Base-by-base conservation (phyloP, 768 basidiomycete species). In the Tylopilus sp. region DNA sequence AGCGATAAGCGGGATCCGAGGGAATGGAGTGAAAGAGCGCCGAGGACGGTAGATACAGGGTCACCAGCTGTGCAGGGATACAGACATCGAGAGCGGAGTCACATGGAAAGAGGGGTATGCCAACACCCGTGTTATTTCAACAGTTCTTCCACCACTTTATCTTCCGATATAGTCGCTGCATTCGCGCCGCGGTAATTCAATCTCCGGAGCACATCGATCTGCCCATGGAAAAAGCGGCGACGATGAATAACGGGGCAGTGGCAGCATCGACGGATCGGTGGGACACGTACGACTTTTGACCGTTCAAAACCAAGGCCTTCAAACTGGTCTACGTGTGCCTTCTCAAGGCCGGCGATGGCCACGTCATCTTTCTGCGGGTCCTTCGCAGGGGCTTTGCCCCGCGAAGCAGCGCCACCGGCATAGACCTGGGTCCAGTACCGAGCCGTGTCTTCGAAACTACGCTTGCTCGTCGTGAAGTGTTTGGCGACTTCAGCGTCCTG, bases 401-500 rank as follows among this genome's bases (percentile, higher is more conserved):
- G 75, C 11, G 66, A 61, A 18, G 70, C 74, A 4, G 86, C 82
- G 1, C 84, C 90, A 40, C 86, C 88, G 3, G 95, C 95, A 66
- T 97, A 97, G 25, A 87, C 83, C 62, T 90, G 84, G 1, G 94
- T 91, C 95, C 95, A 98, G 68, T 95, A 94, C 36, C 81, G 78
- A 50, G 95, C 95, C 4, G 95, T 98, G 35, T 88, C 88, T 52
- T 95, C 90, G 58, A 98, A 98, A 61, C 87, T 85, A 22, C 74
- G 72, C 66, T 86, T 86, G 67, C 87, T 90, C 12, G 93, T 91
- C 69, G 90, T 88, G 62, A 90, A 98, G 65, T 97, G 95, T 68
- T 97, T 98, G 12, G 95, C 95, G 11, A 98, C 95, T 71, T 98
- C 94, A 0, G 95, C 95, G 64, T 98, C 95, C 71, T 98, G 95